Evolutionary conservation across 176 grass and related monocot genomes (phyloP), one percentile per base, ranked within the genome.

Genomic region (Aechmea fasciata): DNA sequence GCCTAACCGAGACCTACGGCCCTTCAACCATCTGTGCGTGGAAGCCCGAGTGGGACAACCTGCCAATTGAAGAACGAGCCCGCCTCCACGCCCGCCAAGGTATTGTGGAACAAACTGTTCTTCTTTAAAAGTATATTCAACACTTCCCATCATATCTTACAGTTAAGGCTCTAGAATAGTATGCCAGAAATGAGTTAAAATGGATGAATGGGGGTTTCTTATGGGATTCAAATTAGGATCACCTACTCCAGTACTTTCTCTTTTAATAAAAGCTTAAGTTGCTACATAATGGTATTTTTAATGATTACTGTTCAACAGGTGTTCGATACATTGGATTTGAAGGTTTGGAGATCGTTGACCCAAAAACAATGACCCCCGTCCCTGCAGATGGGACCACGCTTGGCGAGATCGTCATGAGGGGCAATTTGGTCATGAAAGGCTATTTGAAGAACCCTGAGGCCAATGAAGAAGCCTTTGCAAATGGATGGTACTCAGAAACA

Each of bases 361-460:
- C 82, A 22, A 90, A 87, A 48, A 90, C 87, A 19, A 93, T 99
- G 94, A 72, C 63, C 9, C 89, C 94, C 0, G 87, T 90, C 41
- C 87, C 84, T 0, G 81, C 94, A 0, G 87, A 99, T 3, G 94
- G 94, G 50, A 87, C 77, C 65, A 82, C 94, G 1, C 77, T 88
- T 2, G 94, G 89, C 0, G 89, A 99, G 76, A 87, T 99, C 50
- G 89, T 92, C 19, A 77, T 99, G 84, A 79, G 82, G 3, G 94
- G 94, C 33, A 99, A 99, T 55, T 61, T 74, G 6, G 89, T 99
- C 13, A 99, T 99, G 89, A 99, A 99, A 77, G 94, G 94, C 0
- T 99, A 99, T 74, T 81, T 99, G 13, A 99, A 93, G 73, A 99
- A 93, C 63, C 94, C 94, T 5, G 80, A 77, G 75, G 89, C 82